Evolutionary conservation across 2,329 filamentous ascomycete genomes (phyloP).

Genomic region (Aspergillus ochraceus): DNA sequence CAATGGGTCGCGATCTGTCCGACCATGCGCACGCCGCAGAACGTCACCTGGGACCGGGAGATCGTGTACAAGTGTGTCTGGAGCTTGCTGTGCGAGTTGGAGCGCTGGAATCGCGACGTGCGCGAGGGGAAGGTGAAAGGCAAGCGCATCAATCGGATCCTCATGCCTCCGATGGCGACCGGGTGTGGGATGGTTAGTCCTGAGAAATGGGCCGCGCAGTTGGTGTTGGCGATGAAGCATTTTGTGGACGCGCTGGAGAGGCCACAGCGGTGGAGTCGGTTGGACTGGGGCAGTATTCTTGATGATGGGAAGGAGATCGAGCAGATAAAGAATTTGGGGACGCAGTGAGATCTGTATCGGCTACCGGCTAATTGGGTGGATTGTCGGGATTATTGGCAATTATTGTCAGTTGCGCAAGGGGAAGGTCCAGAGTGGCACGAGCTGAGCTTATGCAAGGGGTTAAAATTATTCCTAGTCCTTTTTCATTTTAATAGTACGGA

Average conservation of each 20-base stretch:
- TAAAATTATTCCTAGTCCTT: neutral
- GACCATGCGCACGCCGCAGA: conserved; percentile 52
- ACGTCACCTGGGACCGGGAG: conserved; percentile 52
- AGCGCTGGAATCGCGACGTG: conserved; percentile 46
- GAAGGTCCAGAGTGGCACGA: neutral
- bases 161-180: conserved; percentile 56
- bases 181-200: conserved; percentile 49
- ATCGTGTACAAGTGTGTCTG: conserved; percentile 57
- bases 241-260: conserved; percentile 50
- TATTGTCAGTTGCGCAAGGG: neutral
- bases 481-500: neutral
- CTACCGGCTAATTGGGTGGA: neutral
- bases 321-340: conserved; percentile 21
- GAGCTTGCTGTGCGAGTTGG: conserved; percentile 52
- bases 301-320: conserved; percentile 27
- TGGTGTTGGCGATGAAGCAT: conserved; percentile 54
- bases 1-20: conserved; percentile 53
- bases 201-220: conserved; percentile 53
- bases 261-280: conserved; percentile 43
- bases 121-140: conserved; percentile 1
- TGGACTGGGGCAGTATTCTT: conserved; percentile 39
- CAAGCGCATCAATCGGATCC: conserved; percentile 42
- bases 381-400: neutral
- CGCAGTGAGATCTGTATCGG: neutral
- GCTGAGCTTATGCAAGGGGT: neutral